Percentiles rank a stretch among this genome's conserved stretches.
Evolutionary conservation across 2,329 filamentous ascomycete species (phyloP).

Genomic region (Penicillium capsulatum): DNA sequence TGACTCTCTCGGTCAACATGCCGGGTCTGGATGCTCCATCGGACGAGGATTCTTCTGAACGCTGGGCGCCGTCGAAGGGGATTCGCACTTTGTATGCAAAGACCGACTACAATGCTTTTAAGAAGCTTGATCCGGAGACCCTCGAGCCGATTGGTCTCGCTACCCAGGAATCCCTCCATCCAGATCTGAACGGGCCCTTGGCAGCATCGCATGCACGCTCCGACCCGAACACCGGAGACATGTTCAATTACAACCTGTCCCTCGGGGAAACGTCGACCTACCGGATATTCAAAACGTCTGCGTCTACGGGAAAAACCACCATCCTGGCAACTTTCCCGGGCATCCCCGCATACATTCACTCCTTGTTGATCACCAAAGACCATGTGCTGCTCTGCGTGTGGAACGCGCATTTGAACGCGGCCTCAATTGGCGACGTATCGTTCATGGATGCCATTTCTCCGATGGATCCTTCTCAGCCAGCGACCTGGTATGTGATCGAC

Average conservation of each 20-base stretch:
- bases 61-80: conserved; percentile 30
- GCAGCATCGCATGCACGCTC: conserved; percentile 68
- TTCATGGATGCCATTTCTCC: conserved; percentile 63
- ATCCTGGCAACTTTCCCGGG: conserved; percentile 64
- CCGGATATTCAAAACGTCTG: conserved; percentile 63
- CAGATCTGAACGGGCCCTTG: conserved; percentile 61
- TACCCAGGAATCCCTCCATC: conserved; percentile 59
- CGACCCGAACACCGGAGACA: conserved; percentile 68
- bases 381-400: conserved; percentile 72
- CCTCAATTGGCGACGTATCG: conserved; percentile 1
- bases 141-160: conserved; percentile 67
- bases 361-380: conserved; percentile 67
- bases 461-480: conserved; percentile 55
- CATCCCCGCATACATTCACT: conserved; percentile 72
- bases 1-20: conserved; percentile 62
- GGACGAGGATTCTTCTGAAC: conserved; percentile 21
- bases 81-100: conserved; percentile 56
- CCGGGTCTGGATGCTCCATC: conserved; percentile 49
- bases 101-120: conserved; percentile 55
- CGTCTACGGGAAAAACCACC: conserved; percentile 60
- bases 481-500: conserved; percentile 72
- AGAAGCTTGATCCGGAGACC: conserved; percentile 64
- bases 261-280: conserved; percentile 58
- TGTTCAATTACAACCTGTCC: conserved; percentile 78
- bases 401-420: conserved; percentile 58